These are phyloP conservation scores for Vigna hirtella DNA, from an alignment of 306 rosid species.

Conservation along the genomic window DNA sequence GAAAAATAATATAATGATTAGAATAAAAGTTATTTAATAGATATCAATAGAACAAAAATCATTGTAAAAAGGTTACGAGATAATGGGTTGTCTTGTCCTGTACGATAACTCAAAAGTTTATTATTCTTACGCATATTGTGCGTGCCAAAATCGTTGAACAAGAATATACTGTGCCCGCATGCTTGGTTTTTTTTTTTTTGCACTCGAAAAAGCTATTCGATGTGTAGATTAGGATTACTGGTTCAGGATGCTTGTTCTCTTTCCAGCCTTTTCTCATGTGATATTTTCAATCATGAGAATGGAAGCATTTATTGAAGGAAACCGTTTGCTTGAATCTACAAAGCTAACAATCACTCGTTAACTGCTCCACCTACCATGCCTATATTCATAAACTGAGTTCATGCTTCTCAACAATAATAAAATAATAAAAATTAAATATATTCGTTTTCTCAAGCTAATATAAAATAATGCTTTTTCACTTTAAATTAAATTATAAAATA, in stretches of 20 bases:
- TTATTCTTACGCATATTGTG: conserved; percentile 18
- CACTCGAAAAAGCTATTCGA: not conserved
- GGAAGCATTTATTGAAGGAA: not conserved
- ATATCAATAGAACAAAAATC: too few species aligned
- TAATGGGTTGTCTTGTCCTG: too few species aligned
- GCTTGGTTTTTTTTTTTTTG: not conserved
- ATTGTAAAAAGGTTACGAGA: too few species aligned
- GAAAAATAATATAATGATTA: too few species aligned
- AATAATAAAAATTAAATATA: too few species aligned
- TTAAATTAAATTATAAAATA: too few species aligned
- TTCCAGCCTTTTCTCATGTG: not conserved
- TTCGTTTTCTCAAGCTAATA: too few species aligned
- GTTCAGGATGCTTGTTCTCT: conserved; percentile 10
- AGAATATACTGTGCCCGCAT: conserved; percentile 2
- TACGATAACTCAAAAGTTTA: too few species aligned
- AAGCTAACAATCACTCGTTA: not conserved
- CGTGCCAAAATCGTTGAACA: not conserved
- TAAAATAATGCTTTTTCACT: too few species aligned
- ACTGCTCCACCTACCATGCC: not conserved
- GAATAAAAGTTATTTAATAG: too few species aligned
- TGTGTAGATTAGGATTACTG: not conserved
- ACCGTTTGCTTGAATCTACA: not conserved
- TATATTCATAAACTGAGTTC: not conserved
- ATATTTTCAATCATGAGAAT: not conserved
- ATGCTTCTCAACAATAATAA: not conserved